Base-by-base conservation (phyloP, 2,329 filamentous ascomycete genomes). In the Anthostomella pinea region DNA sequence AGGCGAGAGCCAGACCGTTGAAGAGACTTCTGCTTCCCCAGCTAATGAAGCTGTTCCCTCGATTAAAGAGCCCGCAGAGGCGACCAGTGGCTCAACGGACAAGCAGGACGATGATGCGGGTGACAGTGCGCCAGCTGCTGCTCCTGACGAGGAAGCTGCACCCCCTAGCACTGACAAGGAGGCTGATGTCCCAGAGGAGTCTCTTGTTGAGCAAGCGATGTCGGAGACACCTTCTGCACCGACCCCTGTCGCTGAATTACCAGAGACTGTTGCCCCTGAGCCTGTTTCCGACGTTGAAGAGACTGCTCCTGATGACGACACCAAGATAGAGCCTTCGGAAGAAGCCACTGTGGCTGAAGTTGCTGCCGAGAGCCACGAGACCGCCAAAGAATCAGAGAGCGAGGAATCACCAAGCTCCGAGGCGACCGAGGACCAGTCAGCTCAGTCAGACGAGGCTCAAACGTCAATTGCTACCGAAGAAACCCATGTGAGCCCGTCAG, bases 321-420 rank as follows among this genome's bases (percentile, higher is more conserved):
- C 33, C 23, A 18, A 11, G 3, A 9, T 45, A 32, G 8, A 11
- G 19, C 33, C 26, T n/a, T 27, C 37, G 8, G 41, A 46, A 13
- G 42, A 44, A 20, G 27, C 19, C 5, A 9, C 44, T 17, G 28
- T 35, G 22, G 39, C 30, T 22, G 46, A 49, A 17, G 41, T 45
- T 13, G 6, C 37, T 29, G 27, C 35, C n/a, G n/a, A n/a, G n/a
- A n/a, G n/a, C n/a, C n/a, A n/a, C n/a, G n/a, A n/a, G n/a, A n/a
- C n/a, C n/a, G n/a, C n/a, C n/a, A n/a, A n/a, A n/a, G n/a, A n/a
- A n/a, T n/a, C n/a, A n/a, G n/a, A n/a, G n/a, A n/a, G n/a, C n/a
- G n/a, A n/a, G n/a, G n/a, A n/a, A n/a, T n/a, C n/a, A n/a, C n/a
- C n/a, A n/a, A n/a, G n/a, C n/a, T n/a, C n/a, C n/a, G n/a, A n/a